phyloP scores from a whole-genome alignment of 2,329 filamentous ascomycete species.

The Hypomyces perniciosus region DNA sequence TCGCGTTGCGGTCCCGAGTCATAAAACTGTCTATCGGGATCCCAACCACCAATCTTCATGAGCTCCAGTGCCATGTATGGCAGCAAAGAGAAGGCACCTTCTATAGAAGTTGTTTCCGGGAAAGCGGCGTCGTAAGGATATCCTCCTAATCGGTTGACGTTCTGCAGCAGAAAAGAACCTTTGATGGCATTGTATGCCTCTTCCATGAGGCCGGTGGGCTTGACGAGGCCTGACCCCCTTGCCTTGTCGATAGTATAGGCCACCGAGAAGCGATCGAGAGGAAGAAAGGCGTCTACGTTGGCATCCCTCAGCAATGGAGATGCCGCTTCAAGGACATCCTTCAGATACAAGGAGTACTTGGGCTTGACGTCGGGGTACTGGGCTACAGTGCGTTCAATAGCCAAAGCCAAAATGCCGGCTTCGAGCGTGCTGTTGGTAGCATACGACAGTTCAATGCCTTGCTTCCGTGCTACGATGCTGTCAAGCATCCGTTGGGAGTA shows the following conservation, averaged over 20 bases:
- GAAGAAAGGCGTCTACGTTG: slow-evolving; percentile 11
- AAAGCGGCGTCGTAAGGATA: slow-evolving; percentile 36
- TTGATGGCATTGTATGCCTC: slow-evolving; percentile 15
- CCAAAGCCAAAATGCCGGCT: slow-evolving; percentile 18
- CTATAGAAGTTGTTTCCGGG: slow-evolving; percentile 47
- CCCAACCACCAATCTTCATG: slow-evolving; percentile 9
- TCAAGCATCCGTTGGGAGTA: slow-evolving; percentile 16
- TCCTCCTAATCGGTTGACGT: slow-evolving; percentile 28
- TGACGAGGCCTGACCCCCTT: background rate
- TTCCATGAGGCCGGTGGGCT: slow-evolving; percentile 2
- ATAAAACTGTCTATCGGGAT: no score
- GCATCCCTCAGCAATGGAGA: slow-evolving; percentile 13
- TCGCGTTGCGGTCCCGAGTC: no score
- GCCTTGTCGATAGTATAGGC: slow-evolving; percentile 14
- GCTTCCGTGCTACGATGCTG: slow-evolving; percentile 19
- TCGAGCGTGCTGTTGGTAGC: slow-evolving; percentile 19
- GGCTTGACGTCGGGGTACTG: slow-evolving; percentile 13
- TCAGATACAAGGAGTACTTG: slow-evolving; percentile 13
- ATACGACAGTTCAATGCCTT: slow-evolving; percentile 18
- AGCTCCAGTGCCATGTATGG: slow-evolving; percentile 31
- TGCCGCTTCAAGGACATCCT: slow-evolving; percentile 13
- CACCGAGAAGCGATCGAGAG: slow-evolving; percentile 21
- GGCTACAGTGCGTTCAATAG: slow-evolving; percentile 13
- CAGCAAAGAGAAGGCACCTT: slow-evolving; percentile 45
- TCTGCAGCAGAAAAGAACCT: slow-evolving; percentile 17